A percentile compares a stretch with the other conserved stretches of the same genome.
Evolutionary conservation across 352 stramenopile genomes (phyloP).

Genomic region (Phytopythium aichiense): DNA sequence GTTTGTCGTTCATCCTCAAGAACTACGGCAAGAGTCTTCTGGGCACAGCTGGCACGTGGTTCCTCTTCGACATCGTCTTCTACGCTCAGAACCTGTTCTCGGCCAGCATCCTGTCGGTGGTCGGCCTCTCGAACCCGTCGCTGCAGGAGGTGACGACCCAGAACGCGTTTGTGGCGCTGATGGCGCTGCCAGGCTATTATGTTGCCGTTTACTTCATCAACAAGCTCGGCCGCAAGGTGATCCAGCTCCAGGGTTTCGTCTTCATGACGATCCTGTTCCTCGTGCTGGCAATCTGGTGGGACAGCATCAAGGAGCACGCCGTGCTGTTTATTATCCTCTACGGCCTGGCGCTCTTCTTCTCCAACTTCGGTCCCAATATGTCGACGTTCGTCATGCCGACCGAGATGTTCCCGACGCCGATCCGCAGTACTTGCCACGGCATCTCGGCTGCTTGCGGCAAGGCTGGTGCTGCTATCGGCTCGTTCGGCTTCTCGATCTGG

Average conservation of each 20-base stretch:
- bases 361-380: constrained; percentile 85
- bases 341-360: constrained; percentile 73
- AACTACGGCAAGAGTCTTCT: constrained; percentile 46
- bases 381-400: constrained; percentile 89
- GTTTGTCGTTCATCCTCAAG: constrained; percentile 38
- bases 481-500: constrained; percentile 67
- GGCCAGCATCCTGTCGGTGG: constrained; percentile 56
- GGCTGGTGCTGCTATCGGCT: constrained; percentile 67
- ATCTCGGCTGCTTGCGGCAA: constrained; percentile 88
- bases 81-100: constrained; percentile 84
- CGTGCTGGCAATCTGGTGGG: constrained; percentile 54
- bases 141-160: constrained; percentile 52
- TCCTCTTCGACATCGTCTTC: constrained; percentile 63
- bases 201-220: constrained; percentile 80
- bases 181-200: constrained; percentile 82
- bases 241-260: constrained; percentile 74
- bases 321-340: constrained; percentile 74
- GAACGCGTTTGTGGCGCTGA: constrained; percentile 55
- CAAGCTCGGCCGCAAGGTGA: constrained; percentile 58
- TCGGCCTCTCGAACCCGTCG: constrained; percentile 47
- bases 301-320: constrained; percentile 39
- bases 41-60: constrained; percentile 36
- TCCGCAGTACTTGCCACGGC: constrained; percentile 85
- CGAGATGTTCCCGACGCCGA: constrained; percentile 83
- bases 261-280: constrained; percentile 69